Base-by-base conservation (phyloP, 345 rosid species). In the Gossypium mustelinum region DNA sequence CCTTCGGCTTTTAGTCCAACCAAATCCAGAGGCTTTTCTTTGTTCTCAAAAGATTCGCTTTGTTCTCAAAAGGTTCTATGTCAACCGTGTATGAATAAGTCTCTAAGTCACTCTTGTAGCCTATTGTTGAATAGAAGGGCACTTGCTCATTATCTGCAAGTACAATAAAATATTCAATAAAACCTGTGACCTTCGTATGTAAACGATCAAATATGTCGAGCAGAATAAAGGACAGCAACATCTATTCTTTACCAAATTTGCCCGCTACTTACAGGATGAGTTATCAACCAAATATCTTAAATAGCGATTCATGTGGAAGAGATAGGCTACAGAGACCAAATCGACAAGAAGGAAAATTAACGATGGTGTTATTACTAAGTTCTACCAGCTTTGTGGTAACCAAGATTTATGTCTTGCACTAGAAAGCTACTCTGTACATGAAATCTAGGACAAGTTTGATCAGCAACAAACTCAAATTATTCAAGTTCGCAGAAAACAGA, bases 101-200 rank as follows among this genome's bases (percentile, higher is more conserved):
- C 82, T 64, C 74, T 72, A 44, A 44, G 64, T 60, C 76, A 25
- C 24, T 47, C 77, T 81, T 84, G 67, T 29, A 76, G 66, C 75
- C 81, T 47, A 73, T 81, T 34, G 81, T 73, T 72, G 82, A 73
- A 76, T 79, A 82, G 76, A 70, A 76, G 74, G 78, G 41, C 44
- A 63, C 79, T n/a, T 80, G 84, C 74, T 89, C 89, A 58, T 83
- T 78, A 68, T 87, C 98, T 94, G 90, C 77, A 80, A 76, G 29
- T 44, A 73, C 47, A 61, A 44, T 29, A 59, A 56, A 81, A 47
- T 5, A 76, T 63, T 34, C 52, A 69, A 50, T 12, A 7, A 13
- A 43, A 70, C 16, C 56, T 2, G 18, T 17, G n/a, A 52, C n/a
- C 56, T 16, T 52, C 56, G 2, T 52, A 25, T 24, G 27, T 34